Conservation (phyloP, 2,329 filamentous ascomycete species). For the Hortaea sp. region DNA sequence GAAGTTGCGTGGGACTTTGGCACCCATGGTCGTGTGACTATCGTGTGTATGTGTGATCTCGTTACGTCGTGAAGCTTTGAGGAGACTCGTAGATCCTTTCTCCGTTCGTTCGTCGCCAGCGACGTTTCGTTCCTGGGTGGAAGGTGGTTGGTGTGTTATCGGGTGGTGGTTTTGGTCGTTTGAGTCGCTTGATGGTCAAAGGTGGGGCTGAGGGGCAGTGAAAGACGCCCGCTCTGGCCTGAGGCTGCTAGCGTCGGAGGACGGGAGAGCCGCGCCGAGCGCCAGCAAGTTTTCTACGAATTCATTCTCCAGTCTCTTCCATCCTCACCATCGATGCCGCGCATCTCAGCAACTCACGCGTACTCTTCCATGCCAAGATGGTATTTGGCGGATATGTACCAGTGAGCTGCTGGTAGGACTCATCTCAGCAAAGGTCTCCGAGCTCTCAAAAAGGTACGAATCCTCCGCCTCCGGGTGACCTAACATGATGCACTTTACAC, state of each 20-base stretch:
- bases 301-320: no score
- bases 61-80: not conserved
- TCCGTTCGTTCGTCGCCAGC: not conserved
- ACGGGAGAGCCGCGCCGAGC: no score
- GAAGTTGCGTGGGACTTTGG: constrained; percentile 91
- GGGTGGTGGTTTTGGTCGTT: not conserved
- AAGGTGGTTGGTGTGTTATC: not conserved
- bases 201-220: not conserved
- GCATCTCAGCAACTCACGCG: no score
- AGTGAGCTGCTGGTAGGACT: no score
- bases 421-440: no score
- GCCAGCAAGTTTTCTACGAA: no score
- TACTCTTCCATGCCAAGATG: no score
- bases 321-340: no score
- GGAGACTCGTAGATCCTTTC: not conserved
- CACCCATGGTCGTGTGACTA: constrained; percentile 41
- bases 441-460: no score
- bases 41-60: not conserved
- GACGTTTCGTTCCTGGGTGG: not conserved
- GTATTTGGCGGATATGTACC: no score
- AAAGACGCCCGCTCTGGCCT: not conserved
- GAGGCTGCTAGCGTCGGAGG: not conserved
- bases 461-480: not conserved
- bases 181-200: not conserved
- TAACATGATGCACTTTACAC: constrained; percentile 17